Percentiles rank a stretch among this genome's conserved stretches.
These are phyloP conservation scores for Wickerhamomyces tratensis DNA, from an alignment of 805 yeast genomes.

Conservation along the genomic window DNA sequence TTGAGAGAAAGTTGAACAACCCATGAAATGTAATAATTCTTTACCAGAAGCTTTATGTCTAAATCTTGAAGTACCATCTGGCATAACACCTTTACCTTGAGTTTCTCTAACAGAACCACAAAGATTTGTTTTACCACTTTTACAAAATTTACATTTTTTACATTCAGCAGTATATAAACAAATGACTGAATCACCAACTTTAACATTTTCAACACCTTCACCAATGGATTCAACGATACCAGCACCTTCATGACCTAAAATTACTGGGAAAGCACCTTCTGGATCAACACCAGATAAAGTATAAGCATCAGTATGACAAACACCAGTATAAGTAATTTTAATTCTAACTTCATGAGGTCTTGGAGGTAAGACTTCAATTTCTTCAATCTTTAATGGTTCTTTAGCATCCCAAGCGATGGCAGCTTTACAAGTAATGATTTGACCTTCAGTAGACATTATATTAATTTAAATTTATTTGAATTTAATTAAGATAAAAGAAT, in stretches of 20 bases:
- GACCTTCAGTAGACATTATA: conserved; percentile 18
- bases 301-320: conserved; percentile 98
- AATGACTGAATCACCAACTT: conserved; percentile 89
- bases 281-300: conserved; percentile 92
- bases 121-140: conserved; percentile 89
- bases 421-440: conserved; percentile 77
- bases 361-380: conserved; percentile 87
- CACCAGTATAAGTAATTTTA: conserved; percentile 81
- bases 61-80: conserved; percentile 94
- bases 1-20: conserved; percentile 94
- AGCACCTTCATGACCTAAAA: conserved; percentile 98
- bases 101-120: conserved; percentile 95
- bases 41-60: conserved; percentile 66
- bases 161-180: conserved; percentile 97
- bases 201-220: conserved; percentile 84
- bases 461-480: not conserved
- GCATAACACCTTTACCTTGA: conserved; percentile 98
- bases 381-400: conserved; percentile 73
- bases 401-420: conserved; percentile 98
- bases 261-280: conserved; percentile 90
- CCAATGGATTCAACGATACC: conserved; percentile 95
- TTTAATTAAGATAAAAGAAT: too few relatives aligned
- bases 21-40: conserved; percentile 88
- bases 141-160: conserved; percentile 89
- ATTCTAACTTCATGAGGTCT: conserved; percentile 96